These are phyloP conservation scores for Podospora conica DNA, from an alignment of 495 filamentous ascomycete species.

Conservation along the genomic window DNA sequence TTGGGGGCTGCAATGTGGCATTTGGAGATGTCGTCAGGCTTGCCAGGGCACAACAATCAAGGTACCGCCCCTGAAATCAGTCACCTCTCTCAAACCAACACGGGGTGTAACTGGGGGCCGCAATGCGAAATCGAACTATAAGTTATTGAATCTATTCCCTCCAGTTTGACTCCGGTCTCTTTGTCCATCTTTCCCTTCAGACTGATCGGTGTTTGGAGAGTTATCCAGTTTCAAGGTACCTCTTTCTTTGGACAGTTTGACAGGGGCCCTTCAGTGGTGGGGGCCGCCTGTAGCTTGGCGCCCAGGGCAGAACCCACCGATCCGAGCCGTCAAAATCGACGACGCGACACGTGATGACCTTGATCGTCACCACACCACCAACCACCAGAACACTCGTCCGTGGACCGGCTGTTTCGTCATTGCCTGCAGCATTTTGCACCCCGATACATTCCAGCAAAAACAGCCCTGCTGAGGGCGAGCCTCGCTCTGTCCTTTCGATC, in stretches of 20 bases:
- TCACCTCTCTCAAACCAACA: no score
- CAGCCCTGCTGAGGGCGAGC: no score
- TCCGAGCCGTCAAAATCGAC: neutral
- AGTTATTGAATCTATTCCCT: no score
- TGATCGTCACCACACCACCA: neutral
- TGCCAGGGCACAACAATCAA: neutral
- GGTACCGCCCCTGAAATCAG: no score
- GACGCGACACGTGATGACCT: neutral
- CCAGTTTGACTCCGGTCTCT: no score
- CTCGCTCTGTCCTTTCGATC: no score
- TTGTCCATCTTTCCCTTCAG: neutral
- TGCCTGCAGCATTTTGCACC: neutral
- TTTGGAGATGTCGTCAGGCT: conserved; percentile 9
- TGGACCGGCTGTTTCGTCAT: neutral
- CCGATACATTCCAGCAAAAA: no score
- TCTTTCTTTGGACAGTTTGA: neutral
- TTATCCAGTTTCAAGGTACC: neutral
- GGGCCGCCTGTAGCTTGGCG: neutral
- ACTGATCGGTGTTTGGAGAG: neutral
- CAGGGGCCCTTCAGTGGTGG: neutral
- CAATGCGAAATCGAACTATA: no score
- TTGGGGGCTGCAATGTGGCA: conserved; percentile 11
- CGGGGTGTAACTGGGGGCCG: no score
- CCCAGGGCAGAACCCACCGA: neutral
- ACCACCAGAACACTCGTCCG: neutral